phyloP scores from a whole-genome alignment of 1,139 yeast species.

The Pichia sp. region DNA sequence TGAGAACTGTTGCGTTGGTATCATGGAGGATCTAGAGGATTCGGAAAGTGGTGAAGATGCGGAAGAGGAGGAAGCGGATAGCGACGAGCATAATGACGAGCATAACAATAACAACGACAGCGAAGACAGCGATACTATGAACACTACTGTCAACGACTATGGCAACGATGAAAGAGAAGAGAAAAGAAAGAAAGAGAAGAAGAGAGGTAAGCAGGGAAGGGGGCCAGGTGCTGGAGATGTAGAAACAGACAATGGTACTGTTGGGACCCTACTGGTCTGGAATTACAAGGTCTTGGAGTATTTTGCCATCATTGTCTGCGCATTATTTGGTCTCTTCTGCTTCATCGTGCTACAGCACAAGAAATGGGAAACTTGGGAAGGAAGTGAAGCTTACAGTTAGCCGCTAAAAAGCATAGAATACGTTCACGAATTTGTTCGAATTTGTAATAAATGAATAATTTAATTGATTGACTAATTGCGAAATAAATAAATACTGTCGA shows the following conservation, averaged over 20 bases:
- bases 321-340: slow-evolving; percentile 25
- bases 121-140: neutral
- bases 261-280: slow-evolving; percentile 7
- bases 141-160: no score
- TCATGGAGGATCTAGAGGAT: slow-evolving; percentile 16
- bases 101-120: neutral
- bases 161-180: neutral
- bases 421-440: neutral
- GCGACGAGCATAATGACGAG: neutral
- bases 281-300: slow-evolving; percentile 8
- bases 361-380: slow-evolving; percentile 26
- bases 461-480: neutral
- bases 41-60: neutral
- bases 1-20: slow-evolving; percentile 29
- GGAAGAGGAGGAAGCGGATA: neutral
- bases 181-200: neutral
- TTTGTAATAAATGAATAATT: neutral
- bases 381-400: neutral
- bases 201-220: neutral
- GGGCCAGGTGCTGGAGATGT: neutral
- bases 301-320: slow-evolving; percentile 13
- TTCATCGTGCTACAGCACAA: slow-evolving; percentile 28
- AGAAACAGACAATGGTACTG: neutral
- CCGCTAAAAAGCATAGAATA: neutral
- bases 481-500: neutral